Percentiles rank a stretch among this genome's conserved stretches.
Conservation (phyloP, 1,139 yeast species). For the Yamadazyma diddensiae region DNA sequence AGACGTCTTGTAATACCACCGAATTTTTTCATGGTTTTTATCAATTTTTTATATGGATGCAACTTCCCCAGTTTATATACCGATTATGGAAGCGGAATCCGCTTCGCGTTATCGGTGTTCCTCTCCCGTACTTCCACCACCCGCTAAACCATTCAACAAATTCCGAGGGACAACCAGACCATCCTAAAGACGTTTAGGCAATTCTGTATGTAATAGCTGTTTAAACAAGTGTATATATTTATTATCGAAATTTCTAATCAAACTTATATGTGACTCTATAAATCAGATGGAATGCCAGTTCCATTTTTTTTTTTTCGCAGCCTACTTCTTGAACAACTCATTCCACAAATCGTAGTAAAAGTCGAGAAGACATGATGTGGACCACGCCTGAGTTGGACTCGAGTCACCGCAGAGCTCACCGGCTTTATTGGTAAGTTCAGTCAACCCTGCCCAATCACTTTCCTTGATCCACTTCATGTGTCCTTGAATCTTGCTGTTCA, state of each 20-base stretch:
- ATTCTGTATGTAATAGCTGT: too few species aligned
- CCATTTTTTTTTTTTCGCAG: slow-evolving; percentile 1
- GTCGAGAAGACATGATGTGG: slow-evolving; percentile 80
- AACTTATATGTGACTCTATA: too few species aligned
- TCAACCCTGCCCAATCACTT: slow-evolving; percentile 89
- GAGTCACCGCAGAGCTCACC: slow-evolving; percentile 82
- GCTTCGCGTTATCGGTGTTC: slow-evolving; percentile 9
- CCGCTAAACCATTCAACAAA: too few species aligned
- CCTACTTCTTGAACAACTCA: slow-evolving; percentile 7
- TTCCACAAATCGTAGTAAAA: slow-evolving; percentile 63
- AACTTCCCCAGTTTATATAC: slow-evolving; percentile 1
- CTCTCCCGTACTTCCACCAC: too few species aligned
- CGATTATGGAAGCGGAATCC: too few species aligned
- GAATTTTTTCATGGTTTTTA: too few species aligned
- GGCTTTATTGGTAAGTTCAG: slow-evolving; percentile 87
- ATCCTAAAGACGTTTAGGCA: too few species aligned
- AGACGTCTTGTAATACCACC: too few species aligned
- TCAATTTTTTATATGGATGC: too few species aligned
- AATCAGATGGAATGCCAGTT: slow-evolving; percentile 1
- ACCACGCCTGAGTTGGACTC: slow-evolving; percentile 97
- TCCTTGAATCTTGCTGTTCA: slow-evolving; percentile 56
- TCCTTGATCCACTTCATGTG: slow-evolving; percentile 68
- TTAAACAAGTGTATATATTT: too few species aligned
- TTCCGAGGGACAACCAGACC: too few species aligned
- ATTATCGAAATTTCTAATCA: too few species aligned